A percentile compares a stretch with the other conserved stretches of the same genome.
phyloP scores from a whole-genome alignment of 2,329 filamentous ascomycete genomes.

The Colletotrichum echinochloae region DNA sequence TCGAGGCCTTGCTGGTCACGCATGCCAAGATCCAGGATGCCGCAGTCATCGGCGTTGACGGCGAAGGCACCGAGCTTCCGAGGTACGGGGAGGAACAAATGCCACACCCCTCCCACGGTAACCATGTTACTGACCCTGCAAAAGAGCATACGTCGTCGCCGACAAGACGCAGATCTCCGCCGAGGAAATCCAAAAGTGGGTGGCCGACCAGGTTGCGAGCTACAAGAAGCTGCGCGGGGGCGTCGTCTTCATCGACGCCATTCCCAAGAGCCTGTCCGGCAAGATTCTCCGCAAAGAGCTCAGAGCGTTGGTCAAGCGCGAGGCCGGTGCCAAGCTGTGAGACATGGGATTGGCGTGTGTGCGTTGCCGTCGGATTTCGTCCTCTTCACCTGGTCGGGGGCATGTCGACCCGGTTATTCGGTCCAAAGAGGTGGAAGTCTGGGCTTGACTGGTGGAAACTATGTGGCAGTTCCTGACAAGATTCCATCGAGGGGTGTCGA shows the following conservation, averaged over 20 bases:
- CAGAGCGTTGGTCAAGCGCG: slow-evolving; percentile 51
- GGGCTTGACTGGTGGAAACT: not conserved
- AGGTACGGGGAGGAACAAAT: slow-evolving; percentile 55
- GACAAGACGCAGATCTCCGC: slow-evolving; percentile 48
- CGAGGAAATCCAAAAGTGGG: slow-evolving; percentile 46
- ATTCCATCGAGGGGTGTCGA: not conserved
- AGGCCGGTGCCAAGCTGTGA: slow-evolving; percentile 36
- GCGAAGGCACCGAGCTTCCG: slow-evolving; percentile 59
- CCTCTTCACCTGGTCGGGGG: not conserved
- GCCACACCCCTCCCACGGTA: not conserved
- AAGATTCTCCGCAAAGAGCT: slow-evolving; percentile 60
- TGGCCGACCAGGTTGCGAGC: slow-evolving; percentile 52
- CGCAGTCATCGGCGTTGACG: slow-evolving; percentile 70
- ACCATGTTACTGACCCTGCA: not conserved
- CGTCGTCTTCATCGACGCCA: slow-evolving; percentile 73
- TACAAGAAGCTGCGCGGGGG: slow-evolving; percentile 79
- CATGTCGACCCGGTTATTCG: too few species aligned
- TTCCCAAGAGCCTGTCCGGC: slow-evolving; percentile 77
- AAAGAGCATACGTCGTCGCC: slow-evolving; percentile 50
- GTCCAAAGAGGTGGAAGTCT: not conserved
- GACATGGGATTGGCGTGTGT: too few species aligned
- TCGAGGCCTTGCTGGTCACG: slow-evolving; percentile 61
- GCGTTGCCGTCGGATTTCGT: not conserved
- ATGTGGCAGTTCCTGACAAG: not conserved
- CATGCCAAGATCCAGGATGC: slow-evolving; percentile 64